Conservation (phyloP, 2,329 filamentous ascomycete species). For the Cladosporium sp. region DNA sequence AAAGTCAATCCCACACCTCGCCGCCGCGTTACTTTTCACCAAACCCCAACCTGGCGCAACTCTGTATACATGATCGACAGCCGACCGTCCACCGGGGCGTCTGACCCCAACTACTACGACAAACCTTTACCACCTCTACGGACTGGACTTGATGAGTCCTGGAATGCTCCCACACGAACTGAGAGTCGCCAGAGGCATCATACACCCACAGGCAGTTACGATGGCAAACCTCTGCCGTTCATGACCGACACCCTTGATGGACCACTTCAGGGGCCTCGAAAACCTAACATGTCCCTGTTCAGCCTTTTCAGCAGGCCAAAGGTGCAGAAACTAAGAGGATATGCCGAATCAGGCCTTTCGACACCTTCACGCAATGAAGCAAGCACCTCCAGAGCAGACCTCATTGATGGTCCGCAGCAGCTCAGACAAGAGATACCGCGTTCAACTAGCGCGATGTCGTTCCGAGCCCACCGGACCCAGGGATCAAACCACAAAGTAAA, state of each 20-base stretch:
- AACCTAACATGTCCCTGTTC: constrained; percentile 49
- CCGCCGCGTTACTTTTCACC: neutral
- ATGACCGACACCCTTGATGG: constrained; percentile 2
- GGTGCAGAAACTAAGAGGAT: constrained; percentile 49
- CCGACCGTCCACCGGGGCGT: constrained; percentile 4
- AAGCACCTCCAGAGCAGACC: constrained; percentile 17
- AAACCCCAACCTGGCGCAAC: neutral
- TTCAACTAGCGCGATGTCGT: constrained; percentile 18
- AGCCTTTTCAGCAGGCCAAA: constrained; percentile 52
- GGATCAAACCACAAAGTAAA: neutral
- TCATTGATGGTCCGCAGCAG: constrained; percentile 18
- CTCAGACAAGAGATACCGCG: constrained; percentile 2
- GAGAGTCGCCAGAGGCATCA: constrained; percentile 6
- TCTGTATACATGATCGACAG: neutral
- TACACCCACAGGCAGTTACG: neutral
- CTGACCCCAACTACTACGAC: neutral
- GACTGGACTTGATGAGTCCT: neutral
- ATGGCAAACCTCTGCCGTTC: constrained; percentile 6
- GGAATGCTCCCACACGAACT: neutral
- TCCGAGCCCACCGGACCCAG: constrained; percentile 5
- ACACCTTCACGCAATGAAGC: constrained; percentile 19
- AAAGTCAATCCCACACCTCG: neutral
- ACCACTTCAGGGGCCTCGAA: constrained; percentile 15
- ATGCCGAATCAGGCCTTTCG: constrained; percentile 44
- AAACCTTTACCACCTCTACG: constrained; percentile 16